Percentiles rank a stretch among this genome's conserved stretches.
phyloP scores from a whole-genome alignment of 148 eudicot genomes.

The Rhododendron ferrugineum region DNA sequence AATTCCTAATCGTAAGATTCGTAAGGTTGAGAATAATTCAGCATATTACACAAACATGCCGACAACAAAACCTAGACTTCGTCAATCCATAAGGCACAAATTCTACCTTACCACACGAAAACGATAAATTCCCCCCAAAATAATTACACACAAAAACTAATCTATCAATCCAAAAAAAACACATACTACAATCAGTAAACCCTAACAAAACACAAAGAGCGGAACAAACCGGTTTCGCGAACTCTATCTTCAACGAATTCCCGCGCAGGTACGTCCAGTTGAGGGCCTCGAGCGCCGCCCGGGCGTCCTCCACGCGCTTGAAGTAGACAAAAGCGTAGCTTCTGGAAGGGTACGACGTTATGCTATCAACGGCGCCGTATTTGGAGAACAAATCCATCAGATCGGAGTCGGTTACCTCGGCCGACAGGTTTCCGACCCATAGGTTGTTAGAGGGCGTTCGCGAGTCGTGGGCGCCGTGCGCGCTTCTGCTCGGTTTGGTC shows the following conservation, averaged over 20 bases:
- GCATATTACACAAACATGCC: background rate
- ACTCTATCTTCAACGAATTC: slow-evolving; percentile 58
- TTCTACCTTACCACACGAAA: background rate
- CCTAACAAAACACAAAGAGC: slow-evolving; percentile 15
- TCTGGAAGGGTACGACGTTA: slow-evolving; percentile 51
- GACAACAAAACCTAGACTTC: background rate
- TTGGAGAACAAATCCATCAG: slow-evolving; percentile 45
- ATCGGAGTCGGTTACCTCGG: slow-evolving; percentile 57
- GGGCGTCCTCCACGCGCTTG: slow-evolving; percentile 48
- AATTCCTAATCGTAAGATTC: background rate
- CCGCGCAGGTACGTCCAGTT: slow-evolving; percentile 54
- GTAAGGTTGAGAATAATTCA: background rate
- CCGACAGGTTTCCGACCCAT: slow-evolving; percentile 72
- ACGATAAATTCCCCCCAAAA: background rate
- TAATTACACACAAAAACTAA: background rate
- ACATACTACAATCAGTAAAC: background rate
- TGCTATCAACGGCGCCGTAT: slow-evolving; percentile 48
- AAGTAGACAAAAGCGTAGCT: slow-evolving; percentile 66
- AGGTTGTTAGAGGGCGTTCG: slow-evolving; percentile 49
- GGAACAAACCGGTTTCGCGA: slow-evolving; percentile 75
- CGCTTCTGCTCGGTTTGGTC: background rate
- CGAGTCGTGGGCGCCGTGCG: slow-evolving; percentile 15
- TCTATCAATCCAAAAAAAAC: background rate
- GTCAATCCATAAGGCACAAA: background rate
- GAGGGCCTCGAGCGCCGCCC: slow-evolving; percentile 43